Conservation (phyloP, 1,139 yeast genomes). For the Debaryomyces nepalensis region DNA sequence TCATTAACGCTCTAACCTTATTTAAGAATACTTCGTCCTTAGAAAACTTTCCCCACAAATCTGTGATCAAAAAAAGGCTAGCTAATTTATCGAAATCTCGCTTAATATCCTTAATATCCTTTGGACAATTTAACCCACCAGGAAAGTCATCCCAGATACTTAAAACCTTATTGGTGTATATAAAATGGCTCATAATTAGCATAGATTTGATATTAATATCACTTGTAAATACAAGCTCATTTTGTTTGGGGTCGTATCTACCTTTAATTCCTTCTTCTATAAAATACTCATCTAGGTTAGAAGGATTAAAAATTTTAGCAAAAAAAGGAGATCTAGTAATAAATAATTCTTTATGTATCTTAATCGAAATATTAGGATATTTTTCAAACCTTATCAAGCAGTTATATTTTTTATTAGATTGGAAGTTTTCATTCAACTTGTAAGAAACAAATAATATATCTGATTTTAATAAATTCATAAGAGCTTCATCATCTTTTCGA, state of each 20-base stretch:
- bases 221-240: slow-evolving; percentile 22
- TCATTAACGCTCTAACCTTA: slow-evolving; percentile 20
- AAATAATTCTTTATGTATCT: slow-evolving; percentile 38
- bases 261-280: slow-evolving; percentile 29
- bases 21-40: slow-evolving; percentile 12
- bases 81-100: slow-evolving; percentile 25
- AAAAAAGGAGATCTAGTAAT: slow-evolving; percentile 33
- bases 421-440: slow-evolving; percentile 12
- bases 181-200: slow-evolving; percentile 37
- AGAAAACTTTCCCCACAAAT: slow-evolving; percentile 20
- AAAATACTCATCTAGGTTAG: slow-evolving; percentile 21
- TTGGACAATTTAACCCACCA: slow-evolving; percentile 23
- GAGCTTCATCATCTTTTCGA: slow-evolving; percentile 13
- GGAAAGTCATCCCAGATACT: slow-evolving; percentile 33
- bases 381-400: slow-evolving; percentile 27
- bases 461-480: slow-evolving; percentile 20
- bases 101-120: slow-evolving; percentile 25
- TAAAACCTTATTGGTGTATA: slow-evolving; percentile 37
- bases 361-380: slow-evolving; percentile 27
- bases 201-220: slow-evolving; percentile 32
- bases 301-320: slow-evolving; percentile 26
- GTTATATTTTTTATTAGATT: slow-evolving; percentile 26
- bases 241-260: slow-evolving; percentile 20
- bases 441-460: slow-evolving; percentile 20
- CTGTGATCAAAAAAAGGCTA: slow-evolving; percentile 24